Conservation (phyloP, 2,329 filamentous ascomycete genomes). For the Xylariaceae sp. region DNA sequence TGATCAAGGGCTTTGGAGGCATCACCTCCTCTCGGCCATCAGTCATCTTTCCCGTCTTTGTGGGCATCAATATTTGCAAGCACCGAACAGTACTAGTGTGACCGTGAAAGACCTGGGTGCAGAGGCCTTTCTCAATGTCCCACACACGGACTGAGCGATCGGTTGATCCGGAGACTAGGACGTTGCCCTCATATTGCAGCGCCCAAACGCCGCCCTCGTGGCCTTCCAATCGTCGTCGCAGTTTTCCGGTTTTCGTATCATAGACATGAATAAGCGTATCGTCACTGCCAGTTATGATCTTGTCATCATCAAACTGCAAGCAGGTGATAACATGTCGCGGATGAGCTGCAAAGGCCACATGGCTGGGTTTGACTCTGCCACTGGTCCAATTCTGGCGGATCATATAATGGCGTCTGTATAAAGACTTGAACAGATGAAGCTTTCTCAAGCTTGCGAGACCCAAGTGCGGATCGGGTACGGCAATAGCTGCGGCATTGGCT, state of each 20-base stretch:
- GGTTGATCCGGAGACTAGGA: constrained; percentile 90
- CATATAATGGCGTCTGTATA: constrained; percentile 88
- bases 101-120: constrained; percentile 93
- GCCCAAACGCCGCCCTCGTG: constrained; percentile 98
- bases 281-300: constrained; percentile 95
- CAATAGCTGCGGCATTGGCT: constrained; percentile 75
- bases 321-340: constrained; percentile 96
- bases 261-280: constrained; percentile 98
- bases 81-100: constrained; percentile 97
- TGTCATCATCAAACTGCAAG: constrained; percentile 94
- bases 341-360: constrained; percentile 94
- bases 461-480: constrained; percentile 75
- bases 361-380: constrained; percentile 74
- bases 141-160: constrained; percentile 98
- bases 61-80: constrained; percentile 87
- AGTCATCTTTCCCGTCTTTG: constrained; percentile 63
- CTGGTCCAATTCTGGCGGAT: constrained; percentile 91
- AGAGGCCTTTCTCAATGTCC: constrained; percentile 91
- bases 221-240: constrained; percentile 78
- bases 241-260: constrained; percentile 86
- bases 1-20: constrained; percentile 91
- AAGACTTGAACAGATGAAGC: constrained; percentile 90
- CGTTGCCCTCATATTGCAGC: constrained; percentile 91
- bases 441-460: constrained; percentile 73
- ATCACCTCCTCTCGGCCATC: constrained; percentile 78